Evolutionary conservation across 1,284 basidiomycete genomes (phyloP).

Genomic region (Moesziomyces sp.): DNA sequence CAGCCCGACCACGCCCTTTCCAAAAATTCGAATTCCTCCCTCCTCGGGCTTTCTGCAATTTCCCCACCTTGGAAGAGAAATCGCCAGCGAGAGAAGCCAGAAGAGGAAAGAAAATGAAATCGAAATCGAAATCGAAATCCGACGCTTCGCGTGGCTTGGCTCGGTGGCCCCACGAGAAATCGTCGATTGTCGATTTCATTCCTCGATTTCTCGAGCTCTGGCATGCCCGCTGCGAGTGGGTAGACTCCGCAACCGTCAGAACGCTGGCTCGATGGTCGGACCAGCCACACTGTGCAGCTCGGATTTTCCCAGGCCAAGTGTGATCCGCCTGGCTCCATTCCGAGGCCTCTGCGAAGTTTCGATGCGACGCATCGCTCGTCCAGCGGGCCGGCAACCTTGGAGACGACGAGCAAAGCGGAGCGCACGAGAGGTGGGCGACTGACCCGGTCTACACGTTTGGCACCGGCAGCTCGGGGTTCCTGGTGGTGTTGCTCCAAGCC

Average conservation of each 20-base stretch:
- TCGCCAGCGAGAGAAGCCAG: background rate
- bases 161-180: no score
- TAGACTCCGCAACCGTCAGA: no score
- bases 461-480: no score
- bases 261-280: conserved; percentile 8
- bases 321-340: conserved; percentile 1
- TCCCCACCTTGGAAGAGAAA: background rate
- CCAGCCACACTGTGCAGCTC: conserved; percentile 19
- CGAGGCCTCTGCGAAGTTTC: no score
- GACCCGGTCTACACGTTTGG: no score
- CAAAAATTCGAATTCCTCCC: conserved; percentile 20
- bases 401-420: no score
- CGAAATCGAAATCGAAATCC: conserved; percentile 5
- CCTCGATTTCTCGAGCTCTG: no score
- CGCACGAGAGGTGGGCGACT: no score
- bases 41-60: background rate
- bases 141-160: background rate
- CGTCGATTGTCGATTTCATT: no score
- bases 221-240: background rate
- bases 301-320: conserved; percentile 29
- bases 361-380: no score
- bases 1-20: background rate
- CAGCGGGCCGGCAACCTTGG: no score
- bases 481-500: no score
- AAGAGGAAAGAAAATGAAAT: conserved; percentile 9